Base-by-base conservation (phyloP, 2,329 filamentous ascomycete species). In the Diplodia intermedia region DNA sequence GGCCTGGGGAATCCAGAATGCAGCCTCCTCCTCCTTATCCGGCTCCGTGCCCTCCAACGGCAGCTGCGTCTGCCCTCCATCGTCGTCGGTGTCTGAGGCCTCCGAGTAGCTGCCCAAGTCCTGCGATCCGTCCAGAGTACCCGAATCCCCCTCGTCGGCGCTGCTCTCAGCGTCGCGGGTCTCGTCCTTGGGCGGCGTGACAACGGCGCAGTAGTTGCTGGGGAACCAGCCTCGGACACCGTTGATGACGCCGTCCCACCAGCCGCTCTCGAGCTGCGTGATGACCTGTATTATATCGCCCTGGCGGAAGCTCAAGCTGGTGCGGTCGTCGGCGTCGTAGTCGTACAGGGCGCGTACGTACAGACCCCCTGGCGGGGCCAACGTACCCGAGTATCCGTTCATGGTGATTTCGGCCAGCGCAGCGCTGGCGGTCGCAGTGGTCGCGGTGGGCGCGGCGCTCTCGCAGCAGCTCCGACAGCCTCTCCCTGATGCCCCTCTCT, bases 241-340 rank as follows among this genome's bases (percentile, higher is more conserved):
- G 76, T 97, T 95, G 78, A 99, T 97, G 67, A 99, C 93, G 60
- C 95, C 95, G 82, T 99, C 95, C 95, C 95, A 99, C 95, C 95
- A 99, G 68, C 95, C 95, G 75, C 94, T 98, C 80, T 99, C 95
- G 68, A 98, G 86, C 82, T 97, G 94, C 65, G 95, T 99, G 75
- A 99, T 94, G 74, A 99, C 95, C 82, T 98, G 94, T 75, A 99
- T 99, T 73, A 98, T 89, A 81, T 99, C 95, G 76, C 95, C 95
- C 79, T 97, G 91, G 75, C 93, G 92, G 81, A 99, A 99, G 82
- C 94, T 98, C 78, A 99, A 83, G 82, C 94, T 97, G 57, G 94
- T 98, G 75, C 93, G 90, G 81, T 99, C 95, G 82, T 99, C 94
- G 76, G 95, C 93, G 77, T 97, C 93, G 83, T 98, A 99, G 83